Conservation (phyloP, 805 yeast species). For the Kodamaea laetipori region DNA sequence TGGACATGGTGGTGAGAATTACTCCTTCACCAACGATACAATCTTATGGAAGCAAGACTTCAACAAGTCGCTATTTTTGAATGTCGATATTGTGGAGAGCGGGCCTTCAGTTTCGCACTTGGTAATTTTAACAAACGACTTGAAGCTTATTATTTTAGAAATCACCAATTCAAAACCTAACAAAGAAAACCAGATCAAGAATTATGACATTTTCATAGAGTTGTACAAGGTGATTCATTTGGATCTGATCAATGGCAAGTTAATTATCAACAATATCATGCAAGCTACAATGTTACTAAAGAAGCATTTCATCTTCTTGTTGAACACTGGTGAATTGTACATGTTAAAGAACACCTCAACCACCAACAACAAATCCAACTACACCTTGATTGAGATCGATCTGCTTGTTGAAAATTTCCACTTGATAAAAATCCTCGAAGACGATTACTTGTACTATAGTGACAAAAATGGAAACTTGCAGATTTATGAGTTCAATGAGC, state of each 20-base stretch:
- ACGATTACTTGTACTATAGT: conserved; percentile 31
- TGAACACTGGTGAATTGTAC: conserved; percentile 42
- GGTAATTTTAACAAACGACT: conserved; percentile 33
- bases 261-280: conserved; percentile 25
- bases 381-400: conserved; percentile 31
- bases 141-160: conserved; percentile 31
- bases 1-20: conserved; percentile 33
- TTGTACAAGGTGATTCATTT: conserved; percentile 37
- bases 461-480: conserved; percentile 36
- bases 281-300: conserved; percentile 30
- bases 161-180: conserved; percentile 16
- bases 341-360: conserved; percentile 35
- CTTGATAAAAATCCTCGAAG: conserved; percentile 21
- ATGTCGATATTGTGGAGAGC: conserved; percentile 18
- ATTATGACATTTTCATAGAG: conserved; percentile 31
- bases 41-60: conserved; percentile 43
- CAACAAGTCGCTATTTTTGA: conserved; percentile 23
- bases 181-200: conserved; percentile 12
- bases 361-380: conserved; percentile 9
- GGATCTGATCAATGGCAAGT: conserved; percentile 30
- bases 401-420: conserved; percentile 36
- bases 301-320: conserved; percentile 37
- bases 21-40: conserved; percentile 40
- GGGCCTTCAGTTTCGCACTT: conserved; percentile 16
- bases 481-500: conserved; percentile 28